Evolutionary conservation across 176 grass and related monocot genomes (phyloP).

Genomic region (Poa annua): DNA sequence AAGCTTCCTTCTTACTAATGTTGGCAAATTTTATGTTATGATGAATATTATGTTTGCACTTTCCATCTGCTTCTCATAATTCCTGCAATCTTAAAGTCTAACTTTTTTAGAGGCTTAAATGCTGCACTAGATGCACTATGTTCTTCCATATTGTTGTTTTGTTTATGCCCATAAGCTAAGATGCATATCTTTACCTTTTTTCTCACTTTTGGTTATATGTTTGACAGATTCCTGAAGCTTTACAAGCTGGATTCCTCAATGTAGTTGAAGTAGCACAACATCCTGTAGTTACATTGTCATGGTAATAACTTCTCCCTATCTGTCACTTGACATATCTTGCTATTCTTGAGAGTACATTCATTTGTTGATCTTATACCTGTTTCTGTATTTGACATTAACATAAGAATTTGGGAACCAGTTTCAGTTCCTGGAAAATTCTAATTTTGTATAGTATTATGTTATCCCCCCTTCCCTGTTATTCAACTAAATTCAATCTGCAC

Average conservation of each 20-base stretch:
- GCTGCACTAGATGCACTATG: conserved; percentile 21
- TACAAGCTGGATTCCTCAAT: conserved; percentile 74
- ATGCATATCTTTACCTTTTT: conserved; percentile 36
- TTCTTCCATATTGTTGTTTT: conserved; percentile 23
- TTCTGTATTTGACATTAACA: neutral
- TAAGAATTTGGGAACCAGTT: conserved; percentile 7
- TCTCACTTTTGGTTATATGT: conserved; percentile 38
- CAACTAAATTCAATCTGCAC: neutral
- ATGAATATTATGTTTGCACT: conserved; percentile 18
- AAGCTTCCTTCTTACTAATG: conserved; percentile 29
- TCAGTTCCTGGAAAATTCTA: conserved; percentile 1
- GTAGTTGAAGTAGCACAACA: conserved; percentile 70
- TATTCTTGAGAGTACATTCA: neutral
- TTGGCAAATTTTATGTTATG: conserved; percentile 11
- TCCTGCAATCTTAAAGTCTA: conserved; percentile 31
- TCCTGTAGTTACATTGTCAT: conserved; percentile 89
- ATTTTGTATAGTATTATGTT: too few relatives aligned
- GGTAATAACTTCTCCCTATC: conserved; percentile 57
- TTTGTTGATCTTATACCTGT: conserved; percentile 23
- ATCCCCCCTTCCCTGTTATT: too few relatives aligned
- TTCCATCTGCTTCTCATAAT: conserved; percentile 34
- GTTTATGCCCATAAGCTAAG: conserved; percentile 25
- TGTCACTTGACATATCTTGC: conserved; percentile 3
- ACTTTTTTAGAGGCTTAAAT: conserved; percentile 19
- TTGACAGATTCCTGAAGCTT: conserved; percentile 88